Evolutionary conservation across 1,284 basidiomycete species (phyloP), one percentile per base, ranked within the genome.

Genomic region (Ganoderma lingzhi): DNA sequence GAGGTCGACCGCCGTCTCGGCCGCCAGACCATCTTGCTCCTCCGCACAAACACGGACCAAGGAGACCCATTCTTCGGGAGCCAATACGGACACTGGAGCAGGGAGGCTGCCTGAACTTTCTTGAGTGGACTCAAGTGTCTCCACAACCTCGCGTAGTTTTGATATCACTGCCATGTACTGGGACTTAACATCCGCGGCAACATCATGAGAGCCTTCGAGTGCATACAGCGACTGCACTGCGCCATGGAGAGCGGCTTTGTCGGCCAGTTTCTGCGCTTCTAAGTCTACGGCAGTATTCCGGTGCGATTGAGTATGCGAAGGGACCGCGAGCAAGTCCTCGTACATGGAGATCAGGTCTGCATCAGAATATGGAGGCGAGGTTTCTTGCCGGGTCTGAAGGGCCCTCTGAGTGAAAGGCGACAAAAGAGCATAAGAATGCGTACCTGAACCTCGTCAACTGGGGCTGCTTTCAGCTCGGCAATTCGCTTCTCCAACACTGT

Each of bases 51-150:
- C 48, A 9, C 80, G 75, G 6, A 88, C 78, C 6, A 92, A 78
- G 2, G 88, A 83, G 39, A 82, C 78, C 81, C 86, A 90, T 75
- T 92, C 90, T 2, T 80, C 71, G 2, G 79, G 67, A 0, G 88
- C 82, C 12, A 90, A 75, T 12, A 90, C 62, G 19, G 60, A 53
- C 3, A 70, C 32, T 2, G 59, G 10, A 3, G 42, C 39, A 6
- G 64, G 55, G 2, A 42, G 39, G 10, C 61, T 39, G 8, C 61
- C 42, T 6, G 71, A 59, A 2, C 35, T 19, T 14, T 62, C 41
- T 0, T 32, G 39, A 0, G 67, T 41, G 6, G 60, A 51, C 28
- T 70, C 65, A 12, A 76, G 58, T 2, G 51, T 66, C n/a, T 53
- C 59, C 32, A 68, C 62, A 30, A 77, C 69, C 39, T 74, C 75